phyloP scores from a whole-genome alignment of 2,329 filamentous ascomycete genomes.

The Exophiala oligosperma region DNA sequence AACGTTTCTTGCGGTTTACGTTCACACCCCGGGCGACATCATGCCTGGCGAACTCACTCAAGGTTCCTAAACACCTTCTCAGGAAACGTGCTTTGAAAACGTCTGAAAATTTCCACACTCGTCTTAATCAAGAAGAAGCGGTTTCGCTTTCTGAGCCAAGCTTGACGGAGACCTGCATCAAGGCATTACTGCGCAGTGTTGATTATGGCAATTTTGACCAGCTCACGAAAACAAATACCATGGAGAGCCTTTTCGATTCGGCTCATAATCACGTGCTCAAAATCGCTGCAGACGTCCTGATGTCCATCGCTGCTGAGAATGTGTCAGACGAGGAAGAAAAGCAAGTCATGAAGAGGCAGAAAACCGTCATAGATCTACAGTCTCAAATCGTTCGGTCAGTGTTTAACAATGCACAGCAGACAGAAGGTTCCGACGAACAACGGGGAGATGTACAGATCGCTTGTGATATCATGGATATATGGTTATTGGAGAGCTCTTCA shows the following conservation, averaged over 20 bases:
- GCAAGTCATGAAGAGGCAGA: slow-evolving; percentile 8
- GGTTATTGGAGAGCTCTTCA: slow-evolving; percentile 6
- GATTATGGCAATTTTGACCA: slow-evolving; percentile 82
- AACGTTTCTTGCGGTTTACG: slow-evolving; percentile 55
- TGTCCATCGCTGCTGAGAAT: slow-evolving; percentile 2
- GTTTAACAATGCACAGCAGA: slow-evolving; percentile 11
- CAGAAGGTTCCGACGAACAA: background rate
- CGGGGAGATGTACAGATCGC: background rate
- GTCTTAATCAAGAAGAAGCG: slow-evolving; percentile 48
- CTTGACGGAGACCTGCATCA: slow-evolving; percentile 18
- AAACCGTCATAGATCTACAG: slow-evolving; percentile 11
- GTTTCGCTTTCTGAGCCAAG: slow-evolving; percentile 60
- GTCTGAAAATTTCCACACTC: slow-evolving; percentile 67
- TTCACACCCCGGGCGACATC: slow-evolving; percentile 83
- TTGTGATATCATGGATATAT: slow-evolving; percentile 1
- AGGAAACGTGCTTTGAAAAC: slow-evolving; percentile 76
- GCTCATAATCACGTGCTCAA: background rate
- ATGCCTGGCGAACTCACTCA: slow-evolving; percentile 79
- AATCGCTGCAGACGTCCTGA: slow-evolving; percentile 8
- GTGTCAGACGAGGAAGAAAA: slow-evolving; percentile 13
- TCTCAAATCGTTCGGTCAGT: slow-evolving; percentile 11
- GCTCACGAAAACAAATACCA: slow-evolving; percentile 72
- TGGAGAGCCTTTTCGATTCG: slow-evolving; percentile 18
- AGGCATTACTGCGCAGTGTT: slow-evolving; percentile 62
- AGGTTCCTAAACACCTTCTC: slow-evolving; percentile 73